phyloP scores from a whole-genome alignment of 257 asterid genomes.

The Solanum acaule region DNA sequence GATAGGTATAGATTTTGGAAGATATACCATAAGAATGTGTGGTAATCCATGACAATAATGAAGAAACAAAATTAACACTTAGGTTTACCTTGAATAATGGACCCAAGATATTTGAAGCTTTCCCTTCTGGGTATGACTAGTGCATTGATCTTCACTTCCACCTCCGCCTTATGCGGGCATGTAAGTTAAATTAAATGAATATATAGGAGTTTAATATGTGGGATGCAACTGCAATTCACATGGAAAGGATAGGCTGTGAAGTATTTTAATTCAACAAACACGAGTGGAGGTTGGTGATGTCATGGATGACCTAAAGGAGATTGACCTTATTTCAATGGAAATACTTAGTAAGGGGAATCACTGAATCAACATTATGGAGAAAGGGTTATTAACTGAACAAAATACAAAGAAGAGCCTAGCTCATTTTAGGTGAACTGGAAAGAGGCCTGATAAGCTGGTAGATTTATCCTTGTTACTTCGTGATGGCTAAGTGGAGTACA shows the following conservation, averaged over 20 bases:
- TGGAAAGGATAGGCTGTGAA: not conserved
- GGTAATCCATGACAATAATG: not conserved
- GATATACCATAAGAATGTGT: not conserved
- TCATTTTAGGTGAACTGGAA: not conserved
- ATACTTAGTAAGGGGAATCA: not conserved
- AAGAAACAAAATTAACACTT: not conserved
- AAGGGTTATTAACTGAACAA: not conserved
- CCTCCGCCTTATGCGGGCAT: not conserved
- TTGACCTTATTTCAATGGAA: not conserved
- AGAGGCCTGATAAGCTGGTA: not conserved
- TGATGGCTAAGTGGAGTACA: not conserved
- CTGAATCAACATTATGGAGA: not conserved
- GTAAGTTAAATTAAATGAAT: not conserved
- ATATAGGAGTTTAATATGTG: not conserved
- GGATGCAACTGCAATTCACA: not conserved
- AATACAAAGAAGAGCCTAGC: not conserved
- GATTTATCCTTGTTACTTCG: not conserved
- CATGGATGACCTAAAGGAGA: not conserved
- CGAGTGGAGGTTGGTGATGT: not conserved
- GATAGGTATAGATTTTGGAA: not conserved
- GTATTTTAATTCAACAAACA: not conserved
- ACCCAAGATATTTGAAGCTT: not conserved
- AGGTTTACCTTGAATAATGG: not conserved
- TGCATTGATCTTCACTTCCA: not conserved
- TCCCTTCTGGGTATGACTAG: not conserved